Conservation (phyloP, 2,329 filamentous ascomycete species). For the Colletotrichum tropicicola region DNA sequence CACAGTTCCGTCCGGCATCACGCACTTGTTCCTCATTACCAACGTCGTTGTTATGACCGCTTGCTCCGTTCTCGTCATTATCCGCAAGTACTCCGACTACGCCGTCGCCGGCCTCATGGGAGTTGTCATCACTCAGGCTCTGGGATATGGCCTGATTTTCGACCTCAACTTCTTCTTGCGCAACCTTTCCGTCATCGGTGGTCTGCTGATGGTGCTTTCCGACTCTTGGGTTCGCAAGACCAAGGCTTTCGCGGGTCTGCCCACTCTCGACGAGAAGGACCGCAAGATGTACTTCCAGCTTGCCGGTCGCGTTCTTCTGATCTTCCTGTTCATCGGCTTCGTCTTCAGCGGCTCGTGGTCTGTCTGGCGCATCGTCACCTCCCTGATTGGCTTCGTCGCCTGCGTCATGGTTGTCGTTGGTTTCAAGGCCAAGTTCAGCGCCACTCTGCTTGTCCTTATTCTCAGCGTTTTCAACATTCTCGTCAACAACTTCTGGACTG, state of each 20-base stretch:
- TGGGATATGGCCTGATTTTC: slow-evolving; percentile 98
- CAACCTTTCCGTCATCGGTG: slow-evolving; percentile 96
- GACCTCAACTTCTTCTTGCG: slow-evolving; percentile 99
- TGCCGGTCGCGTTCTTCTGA: slow-evolving; percentile 91
- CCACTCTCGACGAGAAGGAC: slow-evolving; percentile 97
- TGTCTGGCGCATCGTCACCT: slow-evolving; percentile 86
- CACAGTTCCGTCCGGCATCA: slow-evolving; percentile 85
- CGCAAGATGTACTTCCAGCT: slow-evolving; percentile 99
- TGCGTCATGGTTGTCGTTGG: slow-evolving; percentile 99
- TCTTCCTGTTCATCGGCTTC: slow-evolving; percentile 97
- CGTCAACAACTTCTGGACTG: slow-evolving; percentile 99
- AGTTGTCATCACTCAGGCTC: slow-evolving; percentile 91
- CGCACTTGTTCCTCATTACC: slow-evolving; percentile 88
- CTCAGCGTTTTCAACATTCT: slow-evolving; percentile 96
- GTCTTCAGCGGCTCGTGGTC: slow-evolving; percentile 96
- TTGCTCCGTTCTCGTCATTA: slow-evolving; percentile 88
- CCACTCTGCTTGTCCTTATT: slow-evolving; percentile 92
- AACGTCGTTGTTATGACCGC: slow-evolving; percentile 90
- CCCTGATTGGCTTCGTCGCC: slow-evolving; percentile 84
- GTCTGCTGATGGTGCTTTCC: slow-evolving; percentile 95
- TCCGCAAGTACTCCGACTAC: slow-evolving; percentile 91
- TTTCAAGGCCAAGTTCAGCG: slow-evolving; percentile 99
- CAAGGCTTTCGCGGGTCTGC: slow-evolving; percentile 94
- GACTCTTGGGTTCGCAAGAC: slow-evolving; percentile 98
- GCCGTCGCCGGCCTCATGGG: slow-evolving; percentile 89